Evolutionary conservation across 306 rosid genomes (phyloP), one percentile per base, ranked within the genome.

Genomic region (Castanea mollissima): DNA sequence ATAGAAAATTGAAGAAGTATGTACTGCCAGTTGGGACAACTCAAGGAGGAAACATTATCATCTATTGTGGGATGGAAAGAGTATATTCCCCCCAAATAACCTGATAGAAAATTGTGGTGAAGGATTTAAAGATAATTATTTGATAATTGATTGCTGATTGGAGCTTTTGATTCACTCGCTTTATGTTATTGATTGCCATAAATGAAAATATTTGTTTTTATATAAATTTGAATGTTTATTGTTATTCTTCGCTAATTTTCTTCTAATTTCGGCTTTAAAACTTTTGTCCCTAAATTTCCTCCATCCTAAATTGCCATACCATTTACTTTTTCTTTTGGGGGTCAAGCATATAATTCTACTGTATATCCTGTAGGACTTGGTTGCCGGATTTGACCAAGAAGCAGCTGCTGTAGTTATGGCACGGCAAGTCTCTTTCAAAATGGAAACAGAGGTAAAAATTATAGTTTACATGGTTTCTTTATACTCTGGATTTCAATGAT

Each of bases 341-440:
- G 4, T 64, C 34, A 35, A 34, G 15, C 72, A 41, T 84, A 52
- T 76, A 58, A 72, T 56, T 32, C 35, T 62, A 51, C 38, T 78
- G 14, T 51, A 68, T 81, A 73, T 78, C 21, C 70, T 63, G 65
- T 72, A 95, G 99, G 99, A 95, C 46, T 88, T 95, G 96, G 82
- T 89, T 86, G 91, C 99, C 84, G 99, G 99, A 70, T 95, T 95
- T 90, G 99, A 95, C 88, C 99, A 95, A 90, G 99, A 95, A 93
- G 99, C 99, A 55, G 99, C 99, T 82, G 97, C 95, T 38, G 97
- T 85, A 81, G 94, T 95, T 81, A 90, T 93, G 98, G 99, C 99
- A 69, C 94, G 99, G 59, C 90, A 91, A 57, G 99, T 95, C 74
- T 91, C 99, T 74, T 95, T 87, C 87, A 95, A 93, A 93, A 95